Conservation (phyloP, 179 eudicot species). For the Camellia oleifera region DNA sequence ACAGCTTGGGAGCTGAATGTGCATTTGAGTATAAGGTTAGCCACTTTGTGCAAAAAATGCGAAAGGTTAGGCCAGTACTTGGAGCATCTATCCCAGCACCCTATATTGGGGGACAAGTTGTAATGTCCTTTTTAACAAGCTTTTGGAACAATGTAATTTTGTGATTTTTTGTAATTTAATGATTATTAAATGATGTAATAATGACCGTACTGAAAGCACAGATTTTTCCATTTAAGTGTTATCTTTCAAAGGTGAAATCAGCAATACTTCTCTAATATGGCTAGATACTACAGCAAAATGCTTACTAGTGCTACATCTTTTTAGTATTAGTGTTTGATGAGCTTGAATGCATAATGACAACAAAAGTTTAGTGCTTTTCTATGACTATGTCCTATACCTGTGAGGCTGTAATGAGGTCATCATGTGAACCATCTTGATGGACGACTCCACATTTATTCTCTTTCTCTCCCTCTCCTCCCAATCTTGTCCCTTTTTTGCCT, state of each 20-base stretch:
- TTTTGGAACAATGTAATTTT: not conserved
- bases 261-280: not conserved
- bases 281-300: not conserved
- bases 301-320: not conserved
- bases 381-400: not conserved
- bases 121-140: not conserved
- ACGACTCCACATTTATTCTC: not conserved
- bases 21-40: not conserved
- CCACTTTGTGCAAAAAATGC: not conserved
- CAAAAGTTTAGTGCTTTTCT: slow-evolving; percentile 1
- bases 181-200: not conserved
- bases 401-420: not conserved
- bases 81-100: not conserved
- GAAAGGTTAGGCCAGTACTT: not conserved
- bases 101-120: not conserved
- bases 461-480: not conserved
- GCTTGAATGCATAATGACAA: not conserved
- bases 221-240: not conserved
- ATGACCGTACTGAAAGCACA: not conserved
- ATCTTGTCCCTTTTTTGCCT: not conserved
- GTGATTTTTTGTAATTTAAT: not conserved
- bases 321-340: not conserved
- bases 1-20: not conserved
- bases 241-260: not conserved
- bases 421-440: not conserved